Conservation (phyloP, 257 asterid genomes). For the Salvia hispanica region DNA sequence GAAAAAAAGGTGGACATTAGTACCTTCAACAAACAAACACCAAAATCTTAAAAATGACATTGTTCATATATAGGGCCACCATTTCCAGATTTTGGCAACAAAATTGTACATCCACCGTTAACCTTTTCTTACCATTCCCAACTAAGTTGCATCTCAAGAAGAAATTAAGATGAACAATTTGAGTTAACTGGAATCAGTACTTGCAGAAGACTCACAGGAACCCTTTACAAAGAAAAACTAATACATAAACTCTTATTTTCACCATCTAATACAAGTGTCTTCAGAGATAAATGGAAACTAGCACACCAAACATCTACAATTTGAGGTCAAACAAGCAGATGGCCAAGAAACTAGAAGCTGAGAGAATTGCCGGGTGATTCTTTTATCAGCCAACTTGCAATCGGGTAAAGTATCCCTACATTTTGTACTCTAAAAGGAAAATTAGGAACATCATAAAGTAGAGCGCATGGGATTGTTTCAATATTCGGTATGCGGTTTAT, state of each 20-base stretch:
- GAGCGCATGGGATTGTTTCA: neutral
- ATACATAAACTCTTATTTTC: neutral
- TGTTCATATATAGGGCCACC: slow-evolving; percentile 3
- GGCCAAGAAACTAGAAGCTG: slow-evolving; percentile 12
- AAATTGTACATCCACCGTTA: neutral
- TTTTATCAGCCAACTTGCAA: slow-evolving; percentile 9
- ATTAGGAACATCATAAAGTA: neutral
- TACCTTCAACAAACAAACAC: neutral
- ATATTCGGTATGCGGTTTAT: neutral
- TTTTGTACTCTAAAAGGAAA: neutral
- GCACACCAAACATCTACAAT: slow-evolving; percentile 5
- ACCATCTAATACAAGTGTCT: neutral
- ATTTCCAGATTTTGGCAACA: neutral
- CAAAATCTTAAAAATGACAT: neutral
- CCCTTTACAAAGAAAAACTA: neutral
- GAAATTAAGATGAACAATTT: slow-evolving; percentile 4
- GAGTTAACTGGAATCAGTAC: slow-evolving; percentile 15
- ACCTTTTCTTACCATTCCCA: slow-evolving; percentile 10
- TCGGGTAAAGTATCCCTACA: neutral
- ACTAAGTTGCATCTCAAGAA: slow-evolving; percentile 12
- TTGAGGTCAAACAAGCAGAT: neutral
- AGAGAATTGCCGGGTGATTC: neutral
- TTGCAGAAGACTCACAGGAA: slow-evolving; percentile 13
- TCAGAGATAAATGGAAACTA: neutral
- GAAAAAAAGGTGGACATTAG: slow-evolving; percentile 10